Evolutionary conservation across 495 filamentous ascomycete species (phyloP), one percentile per base, ranked within the genome.

Genomic region (Baudoinia panamericana): DNA sequence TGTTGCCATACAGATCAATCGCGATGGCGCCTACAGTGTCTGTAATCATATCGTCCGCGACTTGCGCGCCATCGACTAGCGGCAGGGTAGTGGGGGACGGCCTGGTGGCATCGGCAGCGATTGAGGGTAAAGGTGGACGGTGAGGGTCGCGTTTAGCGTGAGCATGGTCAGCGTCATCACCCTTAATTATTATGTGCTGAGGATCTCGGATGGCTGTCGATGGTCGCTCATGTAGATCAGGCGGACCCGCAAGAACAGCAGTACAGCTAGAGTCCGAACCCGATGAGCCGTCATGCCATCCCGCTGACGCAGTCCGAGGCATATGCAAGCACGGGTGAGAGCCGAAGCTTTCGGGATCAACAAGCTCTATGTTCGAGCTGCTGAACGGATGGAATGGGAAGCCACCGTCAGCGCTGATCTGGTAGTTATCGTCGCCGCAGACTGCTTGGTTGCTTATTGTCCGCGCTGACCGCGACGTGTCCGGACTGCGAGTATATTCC

Each of bases 1-100:
- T 93, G 33, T 80, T 78, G 15, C 90, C 90, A 27, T 67, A 73
- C 17, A 65, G 63, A 51, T 97, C 90, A 43, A 97, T 73, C 29
- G 86, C 92, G 50, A 97, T 90, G 15, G 84, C 92, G 7, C 90
- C 90, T 25, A 97, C 83, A 2, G 90, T 97, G 61, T 97, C 90
- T 3, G 79, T 92, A 42, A 97, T 77, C 12, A 48, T 34, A 51
- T 80, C 75, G 16, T 54, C 57, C 15, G n/a, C 15, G 6, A 8
- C 15, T 33, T 33, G 30, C 15, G 8, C 30, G 11, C 30, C 15
- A 16, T 17, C 30, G 10, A 7, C 10, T 8, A 33, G 6, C 6
- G 30, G 30, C 7, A 16, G 11, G 6, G 30, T 9, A 6, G 8
- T 8, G 8, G 15, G 7, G 8, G 30, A 16, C 7, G 30, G 30